Percentiles rank a stretch among this genome's conserved stretches.
phyloP scores from a whole-genome alignment of 345 rosid genomes.

The Garcia nutans region DNA sequence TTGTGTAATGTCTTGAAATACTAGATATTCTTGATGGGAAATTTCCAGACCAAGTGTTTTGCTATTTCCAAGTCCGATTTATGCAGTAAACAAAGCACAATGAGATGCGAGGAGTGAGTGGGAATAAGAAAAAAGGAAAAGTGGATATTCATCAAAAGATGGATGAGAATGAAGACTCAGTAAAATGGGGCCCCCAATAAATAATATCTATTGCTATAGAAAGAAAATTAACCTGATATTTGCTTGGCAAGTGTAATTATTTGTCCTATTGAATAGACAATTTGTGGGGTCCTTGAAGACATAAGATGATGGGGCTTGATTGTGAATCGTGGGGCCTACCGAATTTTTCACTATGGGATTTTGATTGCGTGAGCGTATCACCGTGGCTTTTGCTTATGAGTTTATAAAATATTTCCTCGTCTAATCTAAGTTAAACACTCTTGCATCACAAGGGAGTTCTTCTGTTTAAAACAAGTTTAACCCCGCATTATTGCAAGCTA shows the following conservation, averaged over 20 bases:
- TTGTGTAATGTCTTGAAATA: not conserved
- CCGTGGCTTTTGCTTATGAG: no score
- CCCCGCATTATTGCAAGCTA: no score
- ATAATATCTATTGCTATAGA: conserved; percentile 25
- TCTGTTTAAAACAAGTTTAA: no score
- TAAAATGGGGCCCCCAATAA: conserved; percentile 37
- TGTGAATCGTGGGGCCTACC: conserved; percentile 19
- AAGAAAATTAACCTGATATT: not conserved
- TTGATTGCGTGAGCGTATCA: not conserved
- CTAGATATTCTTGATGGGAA: not conserved
- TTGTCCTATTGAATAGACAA: conserved; percentile 21
- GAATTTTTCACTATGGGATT: not conserved
- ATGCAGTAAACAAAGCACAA: not conserved
- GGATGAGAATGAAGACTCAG: conserved; percentile 58
- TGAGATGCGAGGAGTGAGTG: not conserved
- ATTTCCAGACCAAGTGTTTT: not conserved
- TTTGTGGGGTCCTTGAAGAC: conserved; percentile 16
- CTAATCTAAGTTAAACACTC: no score
- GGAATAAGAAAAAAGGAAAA: conserved; percentile 17
- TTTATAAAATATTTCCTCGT: no score
- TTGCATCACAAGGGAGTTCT: no score
- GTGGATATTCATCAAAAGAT: conserved; percentile 23
- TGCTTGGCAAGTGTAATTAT: conserved; percentile 19
- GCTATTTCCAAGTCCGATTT: not conserved
- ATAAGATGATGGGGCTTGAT: not conserved